Evolutionary conservation across 495 filamentous ascomycete species (phyloP), one percentile per base, ranked within the genome.

Genomic region (Aspergillus avenaceus): DNA sequence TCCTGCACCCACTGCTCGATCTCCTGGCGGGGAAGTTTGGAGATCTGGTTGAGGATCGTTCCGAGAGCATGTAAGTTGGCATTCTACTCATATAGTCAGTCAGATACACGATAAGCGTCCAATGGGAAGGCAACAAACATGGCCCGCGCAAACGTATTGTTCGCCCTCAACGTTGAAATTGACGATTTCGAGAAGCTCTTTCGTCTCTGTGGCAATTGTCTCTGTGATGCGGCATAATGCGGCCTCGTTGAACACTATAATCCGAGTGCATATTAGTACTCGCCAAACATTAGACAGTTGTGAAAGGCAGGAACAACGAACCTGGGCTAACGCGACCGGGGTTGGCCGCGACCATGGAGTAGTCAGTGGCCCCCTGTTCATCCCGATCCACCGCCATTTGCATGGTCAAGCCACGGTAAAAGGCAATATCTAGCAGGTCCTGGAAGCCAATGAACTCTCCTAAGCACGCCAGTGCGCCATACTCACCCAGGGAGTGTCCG

Each of bases 371-470:
- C 45, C 93, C 93, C 50, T 82, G 72, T 47, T 83, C 90, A 67
- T 99, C 93, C 64, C 93, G 91, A 69, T 97, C 95, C 58, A 99
- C 93, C 31, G 93, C 93, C 41, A 99, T 95, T 69, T 99, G 93
- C 93, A 99, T 99, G 14, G 93, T 99, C 55, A 99, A 76, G 62
- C 93, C 93, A 62, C 93, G 88, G 75, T 99, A 99, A 78, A 99
- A 99, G 48, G 97, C 93, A 21, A 99, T 93, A 1, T 93, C 96
- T 0, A 99, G 93, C 63, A 99, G 80, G 62, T 85, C 91, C 77
- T 99, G 95, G 63, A 99, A 97, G 9, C 95, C 95, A 86, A 99
- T 95, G 67, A 99, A 95, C 58, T 99, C 95, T 18, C 95, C 93
- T 24, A 99, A 78, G 21, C 95, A 93, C 54, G 93, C 93, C 40